phyloP scores from a whole-genome alignment of 805 yeast genomes.

The Cyberlindnera misumaiensis region DNA sequence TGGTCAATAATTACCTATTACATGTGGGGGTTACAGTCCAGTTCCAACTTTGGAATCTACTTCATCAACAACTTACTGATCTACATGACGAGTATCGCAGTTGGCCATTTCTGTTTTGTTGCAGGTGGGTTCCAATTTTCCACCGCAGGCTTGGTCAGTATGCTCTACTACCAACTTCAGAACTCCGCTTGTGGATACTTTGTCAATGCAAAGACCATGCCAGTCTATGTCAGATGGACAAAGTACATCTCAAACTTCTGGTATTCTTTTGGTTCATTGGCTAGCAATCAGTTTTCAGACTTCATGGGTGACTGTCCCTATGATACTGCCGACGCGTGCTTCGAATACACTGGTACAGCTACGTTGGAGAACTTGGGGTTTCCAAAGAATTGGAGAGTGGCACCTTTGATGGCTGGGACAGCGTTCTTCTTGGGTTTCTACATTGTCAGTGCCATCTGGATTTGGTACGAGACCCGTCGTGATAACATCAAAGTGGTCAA shows the following conservation, averaged over 20 bases:
- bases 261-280: conserved; percentile 68
- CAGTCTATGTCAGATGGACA: conserved; percentile 83
- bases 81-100: conserved; percentile 48
- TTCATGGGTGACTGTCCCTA: conserved; percentile 62
- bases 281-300: conserved; percentile 58
- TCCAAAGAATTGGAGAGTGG: conserved; percentile 53
- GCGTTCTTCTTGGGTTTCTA: conserved; percentile 55
- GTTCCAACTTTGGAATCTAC: conserved; percentile 49
- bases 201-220: conserved; percentile 65
- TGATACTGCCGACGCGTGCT: conserved; percentile 39
- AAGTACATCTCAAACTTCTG: conserved; percentile 71
- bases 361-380: conserved; percentile 54
- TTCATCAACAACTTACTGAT: conserved; percentile 53
- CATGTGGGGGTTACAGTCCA: conserved; percentile 64
- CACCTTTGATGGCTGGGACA: conserved; percentile 54
- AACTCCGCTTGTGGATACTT: conserved; percentile 79
- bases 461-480: conserved; percentile 33
- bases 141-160: conserved; percentile 13
- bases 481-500: conserved; percentile 15
- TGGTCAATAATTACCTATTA: conserved; percentile 62
- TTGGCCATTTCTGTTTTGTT: conserved; percentile 35
- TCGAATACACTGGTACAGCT: conserved; percentile 47
- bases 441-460: conserved; percentile 40
- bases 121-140: conserved; percentile 16
- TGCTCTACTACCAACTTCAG: conserved; percentile 36